Base-by-base conservation (phyloP, 148 eudicot genomes). In the Diospyros lotus region DNA sequence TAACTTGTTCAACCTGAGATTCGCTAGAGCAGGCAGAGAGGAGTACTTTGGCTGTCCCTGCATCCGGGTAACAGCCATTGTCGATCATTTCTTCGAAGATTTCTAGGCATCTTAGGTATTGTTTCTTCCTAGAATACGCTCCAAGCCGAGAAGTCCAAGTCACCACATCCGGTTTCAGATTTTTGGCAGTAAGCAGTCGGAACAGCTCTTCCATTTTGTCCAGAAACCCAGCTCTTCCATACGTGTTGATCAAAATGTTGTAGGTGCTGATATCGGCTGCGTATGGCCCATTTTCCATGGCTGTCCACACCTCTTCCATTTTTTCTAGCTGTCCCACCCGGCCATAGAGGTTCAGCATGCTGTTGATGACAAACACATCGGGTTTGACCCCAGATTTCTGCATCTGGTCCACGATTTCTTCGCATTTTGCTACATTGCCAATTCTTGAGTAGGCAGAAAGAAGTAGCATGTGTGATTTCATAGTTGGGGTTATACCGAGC, bases 131-230 rank as follows among this genome's bases (percentile, higher is more conserved):
- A 2, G 97, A 89, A 79, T 89, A 93, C 2, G 98, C 97, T 56
- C 98, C 98, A 60, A 93, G 71, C 15, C 97, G 85, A 3, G 98
- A 91, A 48, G 98, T 93, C 98, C 98, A 91, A 14, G 93, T 93
- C 84, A 88, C 86, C 28, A 91, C 97, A 41, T 93, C 90, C 0
- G 94, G 86, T 69, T 78, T 87, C 88, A 93, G 77, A 8, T 79
- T 75, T 80, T 82, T 88, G 12, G 77, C 59, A 39, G 71, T 67
- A 64, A 93, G 82, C 9, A 85, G 81, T 40, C 14, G 54, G 58
- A 93, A 93, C 75, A 88, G 14, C 78, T 89, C 84, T 77, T 93
- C 98, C 98, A 93, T 93, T 81, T 81, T 87, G 59, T 91, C 94
- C 0, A 89, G 72, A 76, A 86, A 93, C 1, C 98, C 97, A 9